A percentile compares a stretch with the other conserved stretches of the same genome.
These are phyloP conservation scores for Epichloe sp. DNA, from an alignment of 2,329 filamentous ascomycete species.

Conservation along the genomic window DNA sequence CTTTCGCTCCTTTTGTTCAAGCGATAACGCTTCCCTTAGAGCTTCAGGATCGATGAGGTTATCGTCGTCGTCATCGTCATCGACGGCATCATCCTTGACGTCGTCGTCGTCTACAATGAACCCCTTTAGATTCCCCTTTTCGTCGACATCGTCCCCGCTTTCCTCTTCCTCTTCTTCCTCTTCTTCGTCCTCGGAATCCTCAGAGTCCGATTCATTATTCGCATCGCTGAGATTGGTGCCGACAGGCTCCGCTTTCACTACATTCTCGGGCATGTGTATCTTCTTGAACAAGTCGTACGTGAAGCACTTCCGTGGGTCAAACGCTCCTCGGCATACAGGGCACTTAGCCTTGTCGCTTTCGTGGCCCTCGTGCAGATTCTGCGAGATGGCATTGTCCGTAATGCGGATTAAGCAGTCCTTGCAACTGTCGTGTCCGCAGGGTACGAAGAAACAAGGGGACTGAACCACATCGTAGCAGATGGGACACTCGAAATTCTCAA, in stretches of 20 bases:
- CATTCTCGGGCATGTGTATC: conserved; percentile 49
- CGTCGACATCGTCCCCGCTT: conserved; percentile 18
- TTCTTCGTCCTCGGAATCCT: not conserved
- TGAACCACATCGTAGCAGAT: conserved; percentile 66
- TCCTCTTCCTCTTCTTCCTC: conserved; percentile 10
- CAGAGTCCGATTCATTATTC: conserved; percentile 18
- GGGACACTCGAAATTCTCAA: conserved; percentile 60
- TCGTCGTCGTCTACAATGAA: conserved; percentile 21
- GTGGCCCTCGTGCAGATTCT: conserved; percentile 44
- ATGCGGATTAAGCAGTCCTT: conserved; percentile 62
- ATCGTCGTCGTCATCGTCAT: conserved; percentile 7
- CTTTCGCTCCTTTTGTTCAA: not conserved
- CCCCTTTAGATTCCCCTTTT: conserved; percentile 21
- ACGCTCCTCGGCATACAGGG: conserved; percentile 57
- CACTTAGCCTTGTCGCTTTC: conserved; percentile 50
- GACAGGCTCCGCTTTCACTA: conserved; percentile 25
- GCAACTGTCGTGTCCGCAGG: conserved; percentile 74
- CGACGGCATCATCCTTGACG: conserved; percentile 20
- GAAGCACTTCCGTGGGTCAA: conserved; percentile 58
- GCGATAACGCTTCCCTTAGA: conserved; percentile 9
- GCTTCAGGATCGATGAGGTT: conserved; percentile 8
- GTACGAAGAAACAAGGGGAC: conserved; percentile 66
- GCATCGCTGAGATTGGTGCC: conserved; percentile 20
- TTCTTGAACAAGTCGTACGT: conserved; percentile 62
- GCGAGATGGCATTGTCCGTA: conserved; percentile 43